phyloP scores from a whole-genome alignment of 768 basidiomycete genomes.

The Mycena olivaceomarginata region DNA sequence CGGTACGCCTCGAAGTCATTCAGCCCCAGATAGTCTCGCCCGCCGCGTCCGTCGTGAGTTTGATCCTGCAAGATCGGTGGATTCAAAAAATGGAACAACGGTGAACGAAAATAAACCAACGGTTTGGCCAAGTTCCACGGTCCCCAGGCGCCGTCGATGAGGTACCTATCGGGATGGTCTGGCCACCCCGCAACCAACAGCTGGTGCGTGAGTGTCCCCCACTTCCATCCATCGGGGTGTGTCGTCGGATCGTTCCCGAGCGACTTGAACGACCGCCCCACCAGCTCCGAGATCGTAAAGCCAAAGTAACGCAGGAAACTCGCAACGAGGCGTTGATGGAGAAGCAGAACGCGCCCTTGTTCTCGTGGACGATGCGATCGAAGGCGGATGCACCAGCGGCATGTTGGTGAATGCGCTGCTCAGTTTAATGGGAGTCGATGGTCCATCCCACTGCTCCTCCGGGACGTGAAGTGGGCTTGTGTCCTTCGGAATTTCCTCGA shows the following conservation, averaged over 20 bases:
- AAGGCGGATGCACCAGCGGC: slow-evolving; percentile 36
- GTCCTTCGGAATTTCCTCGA: slow-evolving; percentile 44
- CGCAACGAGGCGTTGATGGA: slow-evolving; percentile 39
- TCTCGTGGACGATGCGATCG: slow-evolving; percentile 37
- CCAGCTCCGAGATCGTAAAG: slow-evolving; percentile 39
- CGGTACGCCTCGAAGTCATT: slow-evolving; percentile 43
- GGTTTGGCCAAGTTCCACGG: slow-evolving; percentile 40
- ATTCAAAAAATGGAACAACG: background rate
- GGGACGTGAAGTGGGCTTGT: slow-evolving; percentile 43
- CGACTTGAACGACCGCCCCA: slow-evolving; percentile 38
- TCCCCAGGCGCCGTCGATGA: slow-evolving; percentile 41
- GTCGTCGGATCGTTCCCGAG: slow-evolving; percentile 39
- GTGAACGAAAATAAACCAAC: slow-evolving; percentile 4
- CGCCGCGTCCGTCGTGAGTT: slow-evolving; percentile 36
- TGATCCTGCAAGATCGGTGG: slow-evolving; percentile 29
- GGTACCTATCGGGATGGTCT: slow-evolving; percentile 32
- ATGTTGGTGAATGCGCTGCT: slow-evolving; percentile 41
- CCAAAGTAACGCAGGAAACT: slow-evolving; percentile 38
- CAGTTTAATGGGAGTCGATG: slow-evolving; percentile 37
- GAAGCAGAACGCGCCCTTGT: slow-evolving; percentile 45
- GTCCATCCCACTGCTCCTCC: slow-evolving; percentile 40
- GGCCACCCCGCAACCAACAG: slow-evolving; percentile 39
- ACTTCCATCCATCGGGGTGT: slow-evolving; percentile 43
- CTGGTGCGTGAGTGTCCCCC: slow-evolving; percentile 44
- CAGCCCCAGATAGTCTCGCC: slow-evolving; percentile 39